Conservation (phyloP, 202 grass and related monocot species). For the Eragrostis tef region DNA sequence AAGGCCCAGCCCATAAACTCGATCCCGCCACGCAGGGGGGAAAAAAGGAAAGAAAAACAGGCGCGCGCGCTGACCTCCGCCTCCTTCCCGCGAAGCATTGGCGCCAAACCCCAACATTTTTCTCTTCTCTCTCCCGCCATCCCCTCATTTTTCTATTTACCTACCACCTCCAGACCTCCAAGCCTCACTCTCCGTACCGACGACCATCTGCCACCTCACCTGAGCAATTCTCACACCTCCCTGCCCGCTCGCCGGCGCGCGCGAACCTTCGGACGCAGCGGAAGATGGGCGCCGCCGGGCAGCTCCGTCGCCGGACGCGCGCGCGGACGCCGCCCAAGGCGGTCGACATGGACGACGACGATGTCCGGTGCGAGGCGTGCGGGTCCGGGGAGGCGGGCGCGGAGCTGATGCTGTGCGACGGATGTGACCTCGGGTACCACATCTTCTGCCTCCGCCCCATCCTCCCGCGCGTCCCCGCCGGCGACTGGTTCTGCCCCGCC, state of each 20-base stretch:
- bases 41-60: background rate
- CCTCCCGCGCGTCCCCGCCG: constrained; percentile 73
- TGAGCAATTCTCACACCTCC: background rate
- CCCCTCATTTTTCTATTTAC: constrained; percentile 6
- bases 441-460: constrained; percentile 95
- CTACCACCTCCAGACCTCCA: background rate
- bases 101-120: constrained; percentile 38
- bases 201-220: background rate
- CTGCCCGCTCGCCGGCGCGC: background rate
- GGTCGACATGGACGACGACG: constrained; percentile 14
- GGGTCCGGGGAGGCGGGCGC: constrained; percentile 60
- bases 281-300: constrained; percentile 50
- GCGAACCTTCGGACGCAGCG: background rate
- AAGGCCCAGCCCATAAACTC: background rate
- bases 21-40: background rate
- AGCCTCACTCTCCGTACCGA: background rate
- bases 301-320: constrained; percentile 61
- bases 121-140: constrained; percentile 16
- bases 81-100: constrained; percentile 46
- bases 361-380: constrained; percentile 63
- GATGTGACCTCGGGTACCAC: constrained; percentile 77
- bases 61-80: constrained; percentile 25
- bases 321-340: constrained; percentile 18
- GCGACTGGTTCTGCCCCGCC: constrained; percentile 81
- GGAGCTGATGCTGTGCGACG: constrained; percentile 89